Evolutionary conservation across 139 green algal species (phyloP).

Genomic region (Volvox africanus): DNA sequence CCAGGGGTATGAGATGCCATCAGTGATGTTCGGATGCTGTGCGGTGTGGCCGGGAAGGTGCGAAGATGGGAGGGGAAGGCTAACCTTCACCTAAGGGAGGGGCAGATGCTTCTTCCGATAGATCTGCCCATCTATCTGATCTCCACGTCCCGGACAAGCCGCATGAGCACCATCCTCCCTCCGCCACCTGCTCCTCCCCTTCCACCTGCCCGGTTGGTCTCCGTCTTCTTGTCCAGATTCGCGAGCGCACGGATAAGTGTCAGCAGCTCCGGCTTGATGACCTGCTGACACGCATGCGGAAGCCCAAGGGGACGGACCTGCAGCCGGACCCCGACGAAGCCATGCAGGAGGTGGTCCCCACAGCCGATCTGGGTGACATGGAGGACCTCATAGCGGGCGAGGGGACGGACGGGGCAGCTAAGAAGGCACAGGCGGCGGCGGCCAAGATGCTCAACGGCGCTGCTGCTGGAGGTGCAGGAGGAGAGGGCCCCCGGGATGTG

Average conservation of each 20-base stretch:
- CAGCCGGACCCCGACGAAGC: neutral
- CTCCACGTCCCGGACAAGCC: neutral
- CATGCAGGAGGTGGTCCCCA: neutral
- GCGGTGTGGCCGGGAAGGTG: too few relatives aligned
- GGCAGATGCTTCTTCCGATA: too few relatives aligned
- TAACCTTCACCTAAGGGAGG: too few relatives aligned
- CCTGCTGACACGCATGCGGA: constrained; percentile 28
- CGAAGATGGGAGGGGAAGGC: too few relatives aligned
- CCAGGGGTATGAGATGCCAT: too few relatives aligned
- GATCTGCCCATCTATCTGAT: neutral
- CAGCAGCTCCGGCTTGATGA: constrained; percentile 81
- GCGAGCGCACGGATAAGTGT: constrained; percentile 82
- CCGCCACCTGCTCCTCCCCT: neutral
- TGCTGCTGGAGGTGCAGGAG: neutral
- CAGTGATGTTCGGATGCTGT: too few relatives aligned
- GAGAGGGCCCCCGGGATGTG: neutral
- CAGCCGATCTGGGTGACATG: constrained; percentile 60
- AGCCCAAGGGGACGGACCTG: neutral
- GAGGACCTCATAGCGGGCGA: constrained; percentile 1
- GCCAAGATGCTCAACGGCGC: neutral
- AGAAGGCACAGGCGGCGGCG: constrained; percentile 28
- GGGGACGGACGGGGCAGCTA: neutral
- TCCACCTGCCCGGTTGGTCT: too few relatives aligned
- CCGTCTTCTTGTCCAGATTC: constrained; percentile 57
- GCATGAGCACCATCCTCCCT: neutral